Percentiles rank a stretch among this genome's conserved stretches.
phyloP scores from a whole-genome alignment of 2,329 filamentous ascomycete species.

The Penicillium sp. region DNA sequence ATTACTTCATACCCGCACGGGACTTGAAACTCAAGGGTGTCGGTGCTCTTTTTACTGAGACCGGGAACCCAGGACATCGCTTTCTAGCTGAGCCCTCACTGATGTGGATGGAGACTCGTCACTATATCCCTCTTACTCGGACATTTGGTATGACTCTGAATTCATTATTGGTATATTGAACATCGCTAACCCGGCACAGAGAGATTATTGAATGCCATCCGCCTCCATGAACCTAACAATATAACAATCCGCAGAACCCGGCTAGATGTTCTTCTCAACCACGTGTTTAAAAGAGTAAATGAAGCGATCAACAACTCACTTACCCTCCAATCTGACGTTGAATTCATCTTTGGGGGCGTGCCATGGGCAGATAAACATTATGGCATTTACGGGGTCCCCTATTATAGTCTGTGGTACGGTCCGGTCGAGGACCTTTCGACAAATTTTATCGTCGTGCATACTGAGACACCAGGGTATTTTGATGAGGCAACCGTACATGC shows the following conservation, averaged over 20 bases:
- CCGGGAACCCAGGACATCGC: neutral
- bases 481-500: constrained; percentile 1
- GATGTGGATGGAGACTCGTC: neutral
- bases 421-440: neutral
- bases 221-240: neutral
- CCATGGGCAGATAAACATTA: neutral
- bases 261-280: neutral
- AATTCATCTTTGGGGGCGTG: neutral
- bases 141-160: neutral
- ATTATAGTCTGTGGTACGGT: constrained; percentile 7
- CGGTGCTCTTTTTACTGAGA: neutral
- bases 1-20: neutral
- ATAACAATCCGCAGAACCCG: neutral
- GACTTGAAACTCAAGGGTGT: neutral
- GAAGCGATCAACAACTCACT: neutral
- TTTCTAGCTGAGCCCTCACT: neutral
- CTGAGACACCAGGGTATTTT: constrained; percentile 1
- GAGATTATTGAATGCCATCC: neutral
- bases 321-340: neutral
- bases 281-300: neutral
- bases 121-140: neutral
- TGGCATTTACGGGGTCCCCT: neutral
- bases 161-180: neutral
- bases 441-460: constrained; percentile 5
- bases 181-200: neutral